Evolutionary conservation across 805 yeast genomes (phyloP).

Genomic region (Wickerhamiella azyma): DNA sequence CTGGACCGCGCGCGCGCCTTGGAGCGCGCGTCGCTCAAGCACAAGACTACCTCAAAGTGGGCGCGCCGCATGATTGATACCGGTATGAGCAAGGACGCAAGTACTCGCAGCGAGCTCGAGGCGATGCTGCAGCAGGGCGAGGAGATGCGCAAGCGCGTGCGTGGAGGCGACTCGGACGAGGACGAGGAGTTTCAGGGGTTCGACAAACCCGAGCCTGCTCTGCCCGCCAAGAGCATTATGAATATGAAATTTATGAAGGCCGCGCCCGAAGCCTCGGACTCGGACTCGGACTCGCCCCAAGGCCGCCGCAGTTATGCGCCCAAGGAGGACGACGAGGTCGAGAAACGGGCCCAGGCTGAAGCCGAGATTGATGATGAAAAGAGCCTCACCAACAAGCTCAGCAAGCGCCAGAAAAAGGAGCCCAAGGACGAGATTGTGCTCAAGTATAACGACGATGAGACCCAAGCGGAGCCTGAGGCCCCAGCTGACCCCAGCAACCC

Average conservation of each 20-base stretch:
- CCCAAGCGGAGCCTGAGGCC: slow-evolving; percentile 4
- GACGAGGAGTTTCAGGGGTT: slow-evolving; percentile 25
- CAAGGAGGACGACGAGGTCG: slow-evolving; percentile 1
- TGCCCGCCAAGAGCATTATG: slow-evolving; percentile 67
- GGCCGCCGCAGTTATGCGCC: slow-evolving; percentile 34
- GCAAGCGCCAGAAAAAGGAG: slow-evolving; percentile 6
- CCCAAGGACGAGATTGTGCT: neutral
- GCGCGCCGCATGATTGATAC: slow-evolving; percentile 79
- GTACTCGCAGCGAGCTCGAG: slow-evolving; percentile 77
- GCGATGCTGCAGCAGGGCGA: slow-evolving; percentile 89
- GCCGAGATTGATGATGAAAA: slow-evolving; percentile 10
- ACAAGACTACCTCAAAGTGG: slow-evolving; percentile 80
- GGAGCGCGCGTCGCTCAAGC: slow-evolving; percentile 86
- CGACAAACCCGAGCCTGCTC: slow-evolving; percentile 24
- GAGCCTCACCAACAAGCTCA: neutral
- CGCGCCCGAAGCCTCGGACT: slow-evolving; percentile 56
- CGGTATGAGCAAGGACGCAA: slow-evolving; percentile 79
- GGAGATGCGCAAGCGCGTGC: slow-evolving; percentile 52
- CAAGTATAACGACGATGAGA: slow-evolving; percentile 2
- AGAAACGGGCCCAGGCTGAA: slow-evolving; percentile 12
- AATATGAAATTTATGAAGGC: slow-evolving; percentile 92
- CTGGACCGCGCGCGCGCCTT: slow-evolving; percentile 65
- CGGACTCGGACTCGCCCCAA: slow-evolving; percentile 22
- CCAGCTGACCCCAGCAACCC: slow-evolving; percentile 23
- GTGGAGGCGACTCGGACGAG: slow-evolving; percentile 44